Base-by-base conservation (phyloP, 495 filamentous ascomycete species). In the Jackrogersella multiformis region DNA sequence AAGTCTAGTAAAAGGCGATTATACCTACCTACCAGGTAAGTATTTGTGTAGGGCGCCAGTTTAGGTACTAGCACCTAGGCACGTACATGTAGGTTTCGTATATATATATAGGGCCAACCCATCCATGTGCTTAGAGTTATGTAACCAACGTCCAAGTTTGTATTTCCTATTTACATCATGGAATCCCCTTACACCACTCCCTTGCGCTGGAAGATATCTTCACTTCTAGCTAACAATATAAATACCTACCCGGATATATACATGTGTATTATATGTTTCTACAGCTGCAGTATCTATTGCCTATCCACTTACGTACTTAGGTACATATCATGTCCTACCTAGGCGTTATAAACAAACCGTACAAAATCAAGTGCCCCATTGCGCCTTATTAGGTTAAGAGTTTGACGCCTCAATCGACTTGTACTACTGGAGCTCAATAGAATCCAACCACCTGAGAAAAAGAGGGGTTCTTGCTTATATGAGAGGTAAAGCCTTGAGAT, bases 111-210 rank as follows among this genome's bases (percentile, higher is more conserved):
- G 15, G 20, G 4, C 28, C 30, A 52, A n/a, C 28, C 36, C 10
- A 51, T 8, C 9, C 18, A 41, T 16, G n/a, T 35, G 28, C 44
- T 7, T 48, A 52, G 15, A 12, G 21, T 46, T n/a, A 46, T 4
- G 42, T 46, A 46, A 46, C 42, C 42, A 46, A 46, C 42, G 21
- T 46, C 26, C 26, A 30, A 4, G 20, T 45, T 45, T 34, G 48
- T 52, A 35, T n/a, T 16, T 35, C 15, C 16, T 30, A 52, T 30
- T 52, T 35, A 52, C 48, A 52, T 36, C 15, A 46, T 46, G 16
- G 18, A 9, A 21, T 21, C 13, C 16, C 48, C 16, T 52, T 35
- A 36, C 48, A 20, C 28, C 15, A 52, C 10, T 15, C 18, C 48
- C 48, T 36, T 52, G 32, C 30, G 16, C 48, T 23, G 8, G 28